Percentiles rank a stretch among this genome's conserved stretches.
Conservation (phyloP, 2,329 filamentous ascomycete genomes). For the Geosmithia putterillii region DNA sequence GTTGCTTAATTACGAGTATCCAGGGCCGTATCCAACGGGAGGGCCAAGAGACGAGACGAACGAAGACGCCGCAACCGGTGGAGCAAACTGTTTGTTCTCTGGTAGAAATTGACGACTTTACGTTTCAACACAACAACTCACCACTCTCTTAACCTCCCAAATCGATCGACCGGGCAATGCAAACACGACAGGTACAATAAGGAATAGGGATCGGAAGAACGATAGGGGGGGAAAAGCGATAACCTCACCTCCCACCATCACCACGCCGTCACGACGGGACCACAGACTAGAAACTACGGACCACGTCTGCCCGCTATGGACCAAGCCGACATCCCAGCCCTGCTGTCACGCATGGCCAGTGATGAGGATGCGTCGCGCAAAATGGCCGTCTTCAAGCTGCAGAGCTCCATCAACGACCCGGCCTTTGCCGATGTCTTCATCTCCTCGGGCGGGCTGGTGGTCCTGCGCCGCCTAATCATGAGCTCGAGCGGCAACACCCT, state of each 20-base stretch:
- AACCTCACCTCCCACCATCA: not conserved
- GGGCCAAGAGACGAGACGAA: not conserved
- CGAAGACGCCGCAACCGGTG: too few relatives aligned
- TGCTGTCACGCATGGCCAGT: conserved; percentile 51
- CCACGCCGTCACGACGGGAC: conserved; percentile 5
- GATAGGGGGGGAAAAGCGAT: not conserved
- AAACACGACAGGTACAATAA: not conserved
- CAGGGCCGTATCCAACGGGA: not conserved
- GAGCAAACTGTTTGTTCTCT: too few relatives aligned
- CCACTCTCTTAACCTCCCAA: not conserved
- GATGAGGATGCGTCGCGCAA: conserved; percentile 87
- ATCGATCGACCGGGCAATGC: not conserved
- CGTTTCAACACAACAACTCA: too few relatives aligned
- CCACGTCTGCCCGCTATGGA: too few relatives aligned
- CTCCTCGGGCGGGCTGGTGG: conserved; percentile 69
- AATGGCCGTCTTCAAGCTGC: conserved; percentile 98
- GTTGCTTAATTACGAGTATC: not conserved
- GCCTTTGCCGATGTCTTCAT: conserved; percentile 97
- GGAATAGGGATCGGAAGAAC: not conserved
- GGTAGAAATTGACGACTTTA: too few relatives aligned
- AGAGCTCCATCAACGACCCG: conserved; percentile 88
- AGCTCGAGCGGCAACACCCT: conserved; percentile 83
- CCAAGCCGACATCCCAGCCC: conserved; percentile 53
- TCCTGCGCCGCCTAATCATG: conserved; percentile 74
- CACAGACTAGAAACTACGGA: too few relatives aligned